phyloP scores from a whole-genome alignment of 2,329 filamentous ascomycete genomes.

The Stagonosporopsis cucurbitacearum region DNA sequence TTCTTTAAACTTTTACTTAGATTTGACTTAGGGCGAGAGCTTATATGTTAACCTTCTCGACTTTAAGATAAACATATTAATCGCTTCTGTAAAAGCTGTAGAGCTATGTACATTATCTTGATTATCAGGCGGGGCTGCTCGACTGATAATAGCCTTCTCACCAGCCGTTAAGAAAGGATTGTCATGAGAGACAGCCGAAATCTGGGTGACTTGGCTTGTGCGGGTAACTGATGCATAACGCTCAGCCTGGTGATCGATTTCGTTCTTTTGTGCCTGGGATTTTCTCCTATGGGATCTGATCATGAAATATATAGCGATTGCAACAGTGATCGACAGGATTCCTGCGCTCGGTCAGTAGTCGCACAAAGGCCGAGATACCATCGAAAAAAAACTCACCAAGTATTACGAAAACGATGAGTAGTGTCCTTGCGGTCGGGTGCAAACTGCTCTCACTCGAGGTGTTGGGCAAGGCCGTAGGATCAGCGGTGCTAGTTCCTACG shows the following conservation, averaged over 20 bases:
- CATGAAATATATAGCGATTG: constrained; percentile 1
- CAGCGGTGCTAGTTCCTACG: background rate
- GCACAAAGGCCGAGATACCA: too few species aligned
- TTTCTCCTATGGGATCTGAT: constrained; percentile 1
- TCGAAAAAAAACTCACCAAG: background rate
- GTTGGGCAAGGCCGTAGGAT: background rate
- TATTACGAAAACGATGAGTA: constrained; percentile 6
- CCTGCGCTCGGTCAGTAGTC: background rate
- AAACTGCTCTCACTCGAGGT: background rate
- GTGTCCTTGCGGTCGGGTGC: constrained; percentile 5
- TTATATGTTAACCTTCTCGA: constrained; percentile 15
- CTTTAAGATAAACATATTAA: constrained; percentile 13
- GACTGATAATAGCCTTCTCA: constrained; percentile 11
- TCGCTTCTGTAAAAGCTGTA: constrained; percentile 1
- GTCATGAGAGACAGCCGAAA: background rate
- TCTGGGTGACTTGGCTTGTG: constrained; percentile 4
- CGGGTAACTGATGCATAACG: background rate
- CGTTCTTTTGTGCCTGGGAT: background rate
- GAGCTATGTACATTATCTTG: background rate
- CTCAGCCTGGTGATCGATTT: background rate
- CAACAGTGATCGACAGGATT: constrained; percentile 3
- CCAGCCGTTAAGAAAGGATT: constrained; percentile 17
- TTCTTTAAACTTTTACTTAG: too few species aligned
- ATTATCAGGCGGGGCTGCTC: background rate
- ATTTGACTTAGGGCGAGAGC: constrained; percentile 14